Evolutionary conservation across 176 grass and related monocot genomes (phyloP).

Genomic region (Pharus latifolius): DNA sequence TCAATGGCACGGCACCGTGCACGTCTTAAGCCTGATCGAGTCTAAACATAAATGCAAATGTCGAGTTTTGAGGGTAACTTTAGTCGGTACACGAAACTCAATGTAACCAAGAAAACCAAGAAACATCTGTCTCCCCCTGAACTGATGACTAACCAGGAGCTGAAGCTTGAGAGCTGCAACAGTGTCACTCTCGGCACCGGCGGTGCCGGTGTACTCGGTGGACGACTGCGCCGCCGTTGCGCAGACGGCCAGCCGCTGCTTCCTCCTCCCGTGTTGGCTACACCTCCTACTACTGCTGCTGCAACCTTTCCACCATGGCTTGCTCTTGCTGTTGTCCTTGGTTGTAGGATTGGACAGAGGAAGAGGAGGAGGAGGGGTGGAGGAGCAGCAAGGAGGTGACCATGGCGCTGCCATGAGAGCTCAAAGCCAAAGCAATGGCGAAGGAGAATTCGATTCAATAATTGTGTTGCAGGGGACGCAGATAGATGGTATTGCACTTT

Average conservation of each 20-base stretch:
- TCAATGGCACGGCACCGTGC: too few species aligned
- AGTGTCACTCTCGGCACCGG: neutral
- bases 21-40: neutral
- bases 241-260: neutral
- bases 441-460: too few species aligned
- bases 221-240: conserved; percentile 29
- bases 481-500: too few species aligned
- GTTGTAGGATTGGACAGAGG: neutral
- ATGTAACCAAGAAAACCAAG: neutral
- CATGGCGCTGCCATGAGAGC: conserved; percentile 18
- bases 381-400: conserved; percentile 21
- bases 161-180: conserved; percentile 47
- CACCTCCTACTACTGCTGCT: neutral
- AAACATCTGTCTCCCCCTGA: neutral
- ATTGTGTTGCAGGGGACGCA: too few species aligned
- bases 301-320: neutral
- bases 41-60: neutral
- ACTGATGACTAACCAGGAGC: conserved; percentile 28
- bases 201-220: neutral
- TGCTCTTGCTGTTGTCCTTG: neutral
- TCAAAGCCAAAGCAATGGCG: neutral
- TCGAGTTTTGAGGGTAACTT: neutral
- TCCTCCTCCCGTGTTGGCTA: neutral
- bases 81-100: too few species aligned
- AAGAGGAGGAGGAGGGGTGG: conserved; percentile 3